These are phyloP conservation scores for Salinomyces thailandicus DNA, from an alignment of 2,329 filamentous ascomycete genomes.

Conservation along the genomic window DNA sequence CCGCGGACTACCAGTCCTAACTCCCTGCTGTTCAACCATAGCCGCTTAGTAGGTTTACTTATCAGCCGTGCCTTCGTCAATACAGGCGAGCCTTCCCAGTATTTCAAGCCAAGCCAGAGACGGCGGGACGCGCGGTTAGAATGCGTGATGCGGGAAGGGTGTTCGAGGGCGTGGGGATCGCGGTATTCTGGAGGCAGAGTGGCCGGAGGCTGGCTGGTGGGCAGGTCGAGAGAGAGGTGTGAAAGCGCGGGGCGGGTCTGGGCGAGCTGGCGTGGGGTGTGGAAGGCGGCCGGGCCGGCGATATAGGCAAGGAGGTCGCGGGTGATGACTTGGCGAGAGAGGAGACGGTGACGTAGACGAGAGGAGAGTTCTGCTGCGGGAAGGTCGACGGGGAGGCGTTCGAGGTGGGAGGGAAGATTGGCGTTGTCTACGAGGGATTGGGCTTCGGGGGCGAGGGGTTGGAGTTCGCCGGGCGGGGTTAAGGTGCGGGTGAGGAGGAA, in stretches of 20 bases:
- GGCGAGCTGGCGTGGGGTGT: constrained; percentile 14
- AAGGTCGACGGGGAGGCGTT: background rate
- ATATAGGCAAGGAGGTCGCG: constrained; percentile 8
- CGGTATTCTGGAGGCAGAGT: constrained; percentile 13
- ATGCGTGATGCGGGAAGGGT: constrained; percentile 20
- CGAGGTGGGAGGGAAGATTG: background rate
- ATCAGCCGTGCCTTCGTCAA: constrained; percentile 56
- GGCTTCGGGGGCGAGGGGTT: constrained; percentile 9
- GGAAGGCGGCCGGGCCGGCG: constrained; percentile 6
- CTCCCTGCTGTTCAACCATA: constrained; percentile 54
- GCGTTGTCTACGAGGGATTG: background rate
- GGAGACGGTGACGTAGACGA: constrained; percentile 4
- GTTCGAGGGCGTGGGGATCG: constrained; percentile 21
- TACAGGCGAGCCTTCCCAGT: constrained; percentile 74
- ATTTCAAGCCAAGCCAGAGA: constrained; percentile 84
- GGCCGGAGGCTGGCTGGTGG: constrained; percentile 18
- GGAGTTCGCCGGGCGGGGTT: constrained; percentile 10
- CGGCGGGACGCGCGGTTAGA: constrained; percentile 62
- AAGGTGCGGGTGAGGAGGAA: constrained; percentile 12
- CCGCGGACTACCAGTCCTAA: constrained; percentile 60
- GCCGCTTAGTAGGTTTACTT: constrained; percentile 62
- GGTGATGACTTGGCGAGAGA: constrained; percentile 5
- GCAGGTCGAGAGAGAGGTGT: constrained; percentile 22
- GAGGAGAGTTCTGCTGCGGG: background rate
- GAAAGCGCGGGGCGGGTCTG: constrained; percentile 21